Base-by-base conservation (phyloP, 2,329 filamentous ascomycete genomes). In the Cladobotryum mycophilum region DNA sequence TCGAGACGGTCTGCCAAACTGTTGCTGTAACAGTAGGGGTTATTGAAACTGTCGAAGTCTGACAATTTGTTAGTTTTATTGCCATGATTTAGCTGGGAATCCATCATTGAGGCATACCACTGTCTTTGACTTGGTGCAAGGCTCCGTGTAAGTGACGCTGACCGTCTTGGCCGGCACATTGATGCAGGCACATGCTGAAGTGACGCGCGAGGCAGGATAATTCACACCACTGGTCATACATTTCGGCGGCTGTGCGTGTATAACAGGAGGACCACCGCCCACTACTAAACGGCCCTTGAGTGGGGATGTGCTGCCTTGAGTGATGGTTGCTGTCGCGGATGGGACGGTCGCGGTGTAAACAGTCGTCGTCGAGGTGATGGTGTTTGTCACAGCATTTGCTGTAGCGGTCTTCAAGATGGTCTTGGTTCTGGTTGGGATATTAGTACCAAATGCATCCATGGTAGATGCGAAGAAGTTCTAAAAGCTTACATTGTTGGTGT, bases 141-240 rank as follows among this genome's bases (percentile, higher is more conserved):
- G 8, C 25, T 30, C 48, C 13, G 50, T 53, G 17, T 54, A 41
- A 1, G 58, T 58, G 25, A 47, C 25, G 33, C 52, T 59, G 20
- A 60, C 15, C 2, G 58, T 60, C 15, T 43, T 17, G 15, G 55
- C 56, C 1, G 59, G 56, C 1, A 60, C 58, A 15, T 55, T 52
- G 25, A 61, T 61, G 47, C 59, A 61, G 9, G 55, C 53, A 22
- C 59, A 61, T 13, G 56, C 59, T 13, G 57, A 59, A 9, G 58
- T 58, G 44, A 61, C 58, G 4, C 58, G 58, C n/a, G 56, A 56
- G 8, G 56, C 55, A 45, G 58, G 54, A 18, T 59, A 61, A 3
- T 52, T 54, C 18, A 55, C 57, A 4, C 57, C 56, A 7, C 58
- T 60, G 1, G 55, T 55, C 58, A 60, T 59, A 33, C 57, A 60